phyloP scores from a whole-genome alignment of 805 yeast species.

The Brettanomyces anomalus region DNA sequence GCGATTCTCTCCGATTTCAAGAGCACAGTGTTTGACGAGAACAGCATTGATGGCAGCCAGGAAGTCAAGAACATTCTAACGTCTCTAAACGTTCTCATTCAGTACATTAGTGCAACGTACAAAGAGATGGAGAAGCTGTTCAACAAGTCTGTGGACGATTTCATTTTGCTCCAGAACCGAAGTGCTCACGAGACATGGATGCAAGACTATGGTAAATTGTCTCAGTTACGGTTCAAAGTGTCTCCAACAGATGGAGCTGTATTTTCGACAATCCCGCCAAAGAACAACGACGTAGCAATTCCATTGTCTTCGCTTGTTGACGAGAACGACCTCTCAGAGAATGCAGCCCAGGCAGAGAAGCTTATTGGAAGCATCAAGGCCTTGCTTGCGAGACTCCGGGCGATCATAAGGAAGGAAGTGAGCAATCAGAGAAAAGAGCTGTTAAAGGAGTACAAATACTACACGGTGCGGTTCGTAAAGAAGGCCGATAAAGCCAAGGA shows the following conservation, averaged over 20 bases:
- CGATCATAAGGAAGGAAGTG: conserved; percentile 29
- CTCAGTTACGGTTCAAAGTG: conserved; percentile 8
- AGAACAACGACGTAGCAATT: conserved; percentile 8
- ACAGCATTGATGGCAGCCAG: conserved; percentile 9
- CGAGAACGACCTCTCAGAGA: conserved; percentile 18
- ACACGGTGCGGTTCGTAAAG: conserved; percentile 29
- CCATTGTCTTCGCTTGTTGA: conserved; percentile 28
- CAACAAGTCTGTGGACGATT: conserved; percentile 25
- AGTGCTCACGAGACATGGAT: conserved; percentile 36
- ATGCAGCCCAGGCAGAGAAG: conserved; percentile 24
- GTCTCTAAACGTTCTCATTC: conserved; percentile 40
- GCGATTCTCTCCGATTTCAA: conserved; percentile 28
- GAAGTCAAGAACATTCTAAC: conserved; percentile 39
- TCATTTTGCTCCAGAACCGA: conserved; percentile 30
- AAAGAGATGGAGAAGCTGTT: conserved; percentile 32
- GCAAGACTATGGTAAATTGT: conserved; percentile 21
- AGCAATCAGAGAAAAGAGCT: conserved; percentile 27
- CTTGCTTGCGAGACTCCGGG: conserved; percentile 23
- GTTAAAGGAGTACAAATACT: conserved; percentile 32
- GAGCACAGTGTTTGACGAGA: conserved; percentile 18
- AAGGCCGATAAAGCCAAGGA: conserved; percentile 7
- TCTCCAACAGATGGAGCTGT: no score
- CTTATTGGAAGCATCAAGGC: conserved; percentile 11
- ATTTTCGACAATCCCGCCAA: conserved; percentile 12
- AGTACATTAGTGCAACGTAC: conserved; percentile 39